Evolutionary conservation across 805 yeast species (phyloP).

Genomic region (Barnettozyma vustinii): DNA sequence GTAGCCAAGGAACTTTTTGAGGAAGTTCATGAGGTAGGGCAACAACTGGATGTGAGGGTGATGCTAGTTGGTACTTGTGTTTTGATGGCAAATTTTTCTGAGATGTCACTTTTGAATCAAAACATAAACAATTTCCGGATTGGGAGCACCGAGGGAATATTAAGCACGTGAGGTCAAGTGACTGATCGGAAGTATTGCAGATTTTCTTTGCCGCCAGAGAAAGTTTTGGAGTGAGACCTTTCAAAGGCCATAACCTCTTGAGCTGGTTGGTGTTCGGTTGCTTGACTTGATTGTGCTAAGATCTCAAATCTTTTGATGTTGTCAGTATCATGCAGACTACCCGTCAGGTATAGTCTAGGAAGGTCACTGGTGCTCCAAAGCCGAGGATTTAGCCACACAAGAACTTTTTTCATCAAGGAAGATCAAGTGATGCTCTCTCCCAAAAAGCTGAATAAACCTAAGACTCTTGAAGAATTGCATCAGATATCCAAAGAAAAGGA

Average conservation of each 20-base stretch:
- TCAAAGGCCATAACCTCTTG: not conserved
- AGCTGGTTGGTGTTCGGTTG: not conserved
- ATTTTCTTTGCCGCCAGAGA: not conserved
- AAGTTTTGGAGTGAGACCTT: too few species aligned
- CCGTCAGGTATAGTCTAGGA: not conserved
- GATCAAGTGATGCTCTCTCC: not conserved
- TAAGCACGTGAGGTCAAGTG: not conserved
- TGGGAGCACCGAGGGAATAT: not conserved
- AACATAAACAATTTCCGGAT: not conserved
- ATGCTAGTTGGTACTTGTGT: too few species aligned
- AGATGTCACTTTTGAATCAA: not conserved
- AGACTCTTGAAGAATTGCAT: conserved; percentile 7
- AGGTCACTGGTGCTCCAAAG: not conserved
- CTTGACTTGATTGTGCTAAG: not conserved
- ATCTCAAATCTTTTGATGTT: not conserved
- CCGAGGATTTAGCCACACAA: not conserved
- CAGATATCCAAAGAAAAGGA: conserved; percentile 2
- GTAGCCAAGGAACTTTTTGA: conserved; percentile 57
- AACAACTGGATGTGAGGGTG: not conserved
- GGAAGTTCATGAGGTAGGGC: conserved; percentile 53
- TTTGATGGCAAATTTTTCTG: not conserved
- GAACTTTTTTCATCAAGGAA: not conserved
- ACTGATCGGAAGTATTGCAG: not conserved
- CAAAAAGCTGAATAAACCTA: conserved; percentile 2
- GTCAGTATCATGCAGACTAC: not conserved